phyloP scores from a whole-genome alignment of 1,284 basidiomycete genomes.

The Sanghuangporus weigelae region DNA sequence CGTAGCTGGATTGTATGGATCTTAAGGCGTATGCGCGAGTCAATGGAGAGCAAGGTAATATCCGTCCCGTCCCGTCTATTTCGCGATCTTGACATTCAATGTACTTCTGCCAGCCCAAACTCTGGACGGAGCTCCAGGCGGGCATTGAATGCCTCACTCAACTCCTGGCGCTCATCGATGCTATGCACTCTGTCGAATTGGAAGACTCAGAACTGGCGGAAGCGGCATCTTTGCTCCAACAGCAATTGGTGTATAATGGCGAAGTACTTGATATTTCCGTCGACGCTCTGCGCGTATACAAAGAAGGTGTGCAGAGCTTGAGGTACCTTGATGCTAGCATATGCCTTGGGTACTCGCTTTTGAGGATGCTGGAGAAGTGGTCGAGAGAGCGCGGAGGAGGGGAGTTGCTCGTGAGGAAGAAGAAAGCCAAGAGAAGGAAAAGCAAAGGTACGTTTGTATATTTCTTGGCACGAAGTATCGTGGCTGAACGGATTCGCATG shows the following conservation, averaged over 20 bases:
- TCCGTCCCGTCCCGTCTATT: background rate
- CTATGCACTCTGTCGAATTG: slow-evolving; percentile 35
- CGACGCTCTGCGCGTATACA: slow-evolving; percentile 71
- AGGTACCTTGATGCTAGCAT: slow-evolving; percentile 83
- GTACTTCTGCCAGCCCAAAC: slow-evolving; percentile 57
- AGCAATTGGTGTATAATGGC: slow-evolving; percentile 90
- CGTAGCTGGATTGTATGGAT: slow-evolving; percentile 86
- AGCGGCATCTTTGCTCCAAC: slow-evolving; percentile 74
- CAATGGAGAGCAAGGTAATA: slow-evolving; percentile 82
- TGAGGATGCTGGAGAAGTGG: slow-evolving; percentile 86
- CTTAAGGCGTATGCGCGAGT: slow-evolving; percentile 78
- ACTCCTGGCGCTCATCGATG: slow-evolving; percentile 78
- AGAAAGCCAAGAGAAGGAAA: slow-evolving; percentile 48
- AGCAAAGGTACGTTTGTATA: slow-evolving; percentile 36
- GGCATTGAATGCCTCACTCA: slow-evolving; percentile 90
- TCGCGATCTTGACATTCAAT: background rate
- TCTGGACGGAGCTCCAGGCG: slow-evolving; percentile 93
- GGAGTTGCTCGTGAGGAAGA: slow-evolving; percentile 76
- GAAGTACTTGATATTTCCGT: slow-evolving; percentile 86
- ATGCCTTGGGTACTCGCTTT: slow-evolving; percentile 73
- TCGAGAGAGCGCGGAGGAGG: slow-evolving; percentile 52
- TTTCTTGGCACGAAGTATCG: background rate
- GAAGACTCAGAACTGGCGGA: slow-evolving; percentile 60
- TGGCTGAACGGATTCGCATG: background rate
- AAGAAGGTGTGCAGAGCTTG: slow-evolving; percentile 62